Conservation (phyloP, 805 yeast genomes). For the Ogataea allantospora region DNA sequence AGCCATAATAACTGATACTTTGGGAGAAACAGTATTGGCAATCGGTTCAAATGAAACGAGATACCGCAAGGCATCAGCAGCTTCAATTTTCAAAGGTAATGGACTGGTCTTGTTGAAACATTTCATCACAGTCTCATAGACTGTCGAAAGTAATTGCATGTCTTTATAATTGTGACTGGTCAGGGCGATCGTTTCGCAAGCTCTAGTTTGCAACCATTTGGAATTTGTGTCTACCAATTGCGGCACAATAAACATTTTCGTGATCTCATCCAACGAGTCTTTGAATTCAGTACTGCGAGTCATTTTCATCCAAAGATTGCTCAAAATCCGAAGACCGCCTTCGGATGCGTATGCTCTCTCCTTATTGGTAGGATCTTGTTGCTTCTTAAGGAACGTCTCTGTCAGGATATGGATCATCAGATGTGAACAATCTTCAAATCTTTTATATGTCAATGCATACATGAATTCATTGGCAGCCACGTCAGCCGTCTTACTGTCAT, state of each 20-base stretch:
- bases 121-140: constrained; percentile 33
- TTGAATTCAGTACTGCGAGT: constrained; percentile 49
- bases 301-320: constrained; percentile 59
- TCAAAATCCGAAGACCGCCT: constrained; percentile 73
- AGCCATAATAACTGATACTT: constrained; percentile 75
- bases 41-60: constrained; percentile 42
- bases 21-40: constrained; percentile 55
- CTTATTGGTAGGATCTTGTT: constrained; percentile 31
- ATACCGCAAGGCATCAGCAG: constrained; percentile 51
- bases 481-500: constrained; percentile 48
- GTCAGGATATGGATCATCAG: constrained; percentile 55
- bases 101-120: constrained; percentile 39
- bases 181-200: constrained; percentile 53
- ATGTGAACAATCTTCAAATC: constrained; percentile 43
- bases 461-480: constrained; percentile 48
- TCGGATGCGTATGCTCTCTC: constrained; percentile 59
- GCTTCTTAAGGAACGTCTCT: constrained; percentile 38
- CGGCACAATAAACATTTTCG: constrained; percentile 63
- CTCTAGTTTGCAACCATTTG: constrained; percentile 69
- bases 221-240: constrained; percentile 47
- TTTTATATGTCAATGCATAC: constrained; percentile 14
- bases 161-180: constrained; percentile 26
- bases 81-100: constrained; percentile 49
- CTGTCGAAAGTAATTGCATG: constrained; percentile 34
- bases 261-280: constrained; percentile 60